Conservation (phyloP, 1,284 basidiomycete genomes). For the Cystobasidiaceae sp. region DNA sequence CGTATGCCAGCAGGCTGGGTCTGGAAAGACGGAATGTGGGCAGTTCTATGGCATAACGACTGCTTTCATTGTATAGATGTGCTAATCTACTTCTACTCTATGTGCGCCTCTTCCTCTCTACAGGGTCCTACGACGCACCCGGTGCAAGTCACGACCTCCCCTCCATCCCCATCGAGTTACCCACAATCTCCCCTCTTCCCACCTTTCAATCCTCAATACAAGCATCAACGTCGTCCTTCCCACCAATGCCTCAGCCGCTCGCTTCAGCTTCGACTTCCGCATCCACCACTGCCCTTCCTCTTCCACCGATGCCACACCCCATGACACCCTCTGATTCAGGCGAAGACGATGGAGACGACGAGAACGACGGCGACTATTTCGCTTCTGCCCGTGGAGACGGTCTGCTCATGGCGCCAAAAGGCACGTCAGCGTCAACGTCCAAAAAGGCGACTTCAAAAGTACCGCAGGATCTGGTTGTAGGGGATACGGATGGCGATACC, state of each 20-base stretch:
- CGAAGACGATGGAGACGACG: conserved; percentile 25
- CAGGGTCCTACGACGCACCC: conserved; percentile 19
- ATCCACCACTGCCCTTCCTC: neutral
- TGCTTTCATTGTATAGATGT: neutral
- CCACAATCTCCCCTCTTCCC: neutral
- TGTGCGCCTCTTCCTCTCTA: neutral
- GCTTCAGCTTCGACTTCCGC: neutral
- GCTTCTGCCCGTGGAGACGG: neutral
- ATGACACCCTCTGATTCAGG: conserved; percentile 22
- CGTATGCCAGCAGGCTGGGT: conserved; percentile 42
- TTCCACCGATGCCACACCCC: neutral
- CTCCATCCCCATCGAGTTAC: neutral
- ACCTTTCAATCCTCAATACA: no score
- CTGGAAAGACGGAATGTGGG: conserved; percentile 41
- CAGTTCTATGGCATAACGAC: neutral
- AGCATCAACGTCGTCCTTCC: neutral
- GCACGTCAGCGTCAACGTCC: no score
- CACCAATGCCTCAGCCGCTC: neutral
- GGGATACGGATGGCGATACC: no score
- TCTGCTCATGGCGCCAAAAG: no score
- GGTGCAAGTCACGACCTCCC: conserved; percentile 6
- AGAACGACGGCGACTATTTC: conserved; percentile 19
- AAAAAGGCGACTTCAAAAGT: no score
- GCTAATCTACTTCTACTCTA: neutral
- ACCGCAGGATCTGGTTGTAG: no score